Evolutionary conservation across 164 flowering plant genomes (phyloP).

Genomic region (Vitis cinerea): DNA sequence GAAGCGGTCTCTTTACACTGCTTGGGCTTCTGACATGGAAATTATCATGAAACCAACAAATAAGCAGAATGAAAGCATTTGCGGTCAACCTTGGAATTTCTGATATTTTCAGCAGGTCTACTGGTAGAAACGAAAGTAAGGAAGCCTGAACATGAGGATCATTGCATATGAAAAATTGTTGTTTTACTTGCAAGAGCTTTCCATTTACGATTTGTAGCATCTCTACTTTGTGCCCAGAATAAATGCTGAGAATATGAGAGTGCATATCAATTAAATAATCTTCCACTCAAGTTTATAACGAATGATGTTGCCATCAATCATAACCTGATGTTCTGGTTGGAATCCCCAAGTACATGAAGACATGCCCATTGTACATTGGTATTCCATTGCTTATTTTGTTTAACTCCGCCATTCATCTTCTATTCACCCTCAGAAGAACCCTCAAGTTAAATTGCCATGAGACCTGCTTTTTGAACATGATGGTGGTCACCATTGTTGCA

Average conservation of each 20-base stretch:
- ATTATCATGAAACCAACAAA: constrained; percentile 65
- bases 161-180: too few species aligned
- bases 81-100: constrained; percentile 51
- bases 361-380: constrained; percentile 86
- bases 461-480: constrained; percentile 25
- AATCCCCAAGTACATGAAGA: constrained; percentile 88
- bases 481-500: too few species aligned
- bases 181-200: too few species aligned
- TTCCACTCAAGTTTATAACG: constrained; percentile 86
- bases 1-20: constrained; percentile 41
- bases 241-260: constrained; percentile 65
- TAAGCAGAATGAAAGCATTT: constrained; percentile 49
- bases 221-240: constrained; percentile 65
- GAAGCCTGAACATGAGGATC: constrained; percentile 58
- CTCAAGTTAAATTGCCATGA: constrained; percentile 37
- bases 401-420: constrained; percentile 3
- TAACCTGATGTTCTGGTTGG: constrained; percentile 83
- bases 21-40: constrained; percentile 44
- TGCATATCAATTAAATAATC: constrained; percentile 76
- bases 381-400: constrained; percentile 50
- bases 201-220: constrained; percentile 44
- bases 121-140: constrained; percentile 78
- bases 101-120: constrained; percentile 40
- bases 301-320: constrained; percentile 81
- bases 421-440: constrained; percentile 16